Evolutionary conservation across 2,329 filamentous ascomycete genomes (phyloP), one percentile per base, ranked within the genome.

Genomic region (Stagonosporopsis chrysanthemi): DNA sequence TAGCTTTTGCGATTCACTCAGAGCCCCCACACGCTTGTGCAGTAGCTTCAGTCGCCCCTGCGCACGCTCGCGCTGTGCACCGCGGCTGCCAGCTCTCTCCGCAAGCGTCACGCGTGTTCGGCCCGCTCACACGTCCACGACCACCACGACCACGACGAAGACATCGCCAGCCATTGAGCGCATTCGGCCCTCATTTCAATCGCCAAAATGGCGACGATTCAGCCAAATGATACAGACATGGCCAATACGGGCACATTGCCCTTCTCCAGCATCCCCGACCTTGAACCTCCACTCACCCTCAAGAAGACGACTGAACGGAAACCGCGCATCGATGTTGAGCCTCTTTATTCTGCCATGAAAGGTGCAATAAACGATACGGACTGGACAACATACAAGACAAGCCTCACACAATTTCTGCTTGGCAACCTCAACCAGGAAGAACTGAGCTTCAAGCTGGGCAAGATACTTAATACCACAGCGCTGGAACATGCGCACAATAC

Each of bases 371-470:
- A 82, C 57, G 84, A 87, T 56, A 57, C 65, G 14, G 79, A 83
- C 63, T 88, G 85, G 85, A 76, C 78, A 15, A 80, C 81, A 43
- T 89, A 89, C 67, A 87, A 87, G 70, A 81, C 84, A 52, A 78
- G 83, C 4, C 78, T 86, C 15, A 81, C 80, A 40, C 77, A 81
- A 15, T 88, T 88, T 67, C 76, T 87, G 41, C 73, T 86, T 52
- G 86, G 85, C 80, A 69, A 82, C 81, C 79, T 87, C 54, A 87
- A 86, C 71, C 85, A 88, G 68, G 81, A 81, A 61, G 86, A 89
- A 75, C 80, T 88, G 63, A 78, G 80, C 52, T 81, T 81, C 67
- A 81, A 82, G 57, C 81, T 87, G 47, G 79, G 83, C 65, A 80
- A 81, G 60, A 81, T 87, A 62, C 79, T 88, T 61, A 81, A 78